phyloP scores from a whole-genome alignment of 345 rosid genomes.

The Toxicodendron radicans region DNA sequence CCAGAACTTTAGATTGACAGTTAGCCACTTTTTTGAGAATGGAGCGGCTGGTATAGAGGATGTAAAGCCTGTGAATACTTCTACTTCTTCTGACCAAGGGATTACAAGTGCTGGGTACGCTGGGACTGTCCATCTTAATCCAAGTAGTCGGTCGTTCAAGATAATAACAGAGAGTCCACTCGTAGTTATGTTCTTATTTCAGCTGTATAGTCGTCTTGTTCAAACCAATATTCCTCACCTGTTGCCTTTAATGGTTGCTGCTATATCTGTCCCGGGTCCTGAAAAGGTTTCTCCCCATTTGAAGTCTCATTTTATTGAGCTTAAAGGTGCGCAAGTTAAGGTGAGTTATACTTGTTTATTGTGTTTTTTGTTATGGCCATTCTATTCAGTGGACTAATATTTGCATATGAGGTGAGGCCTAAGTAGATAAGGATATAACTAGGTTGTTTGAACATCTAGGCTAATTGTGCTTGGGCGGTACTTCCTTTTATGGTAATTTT shows the following conservation, averaged over 20 bases:
- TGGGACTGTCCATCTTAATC: conserved; percentile 82
- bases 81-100: conserved; percentile 68
- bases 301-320: conserved; percentile 85
- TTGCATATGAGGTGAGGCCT: background rate
- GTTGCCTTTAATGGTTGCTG: conserved; percentile 95
- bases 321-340: conserved; percentile 99
- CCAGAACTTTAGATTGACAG: conserved; percentile 79
- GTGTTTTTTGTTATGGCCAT: background rate
- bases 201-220: conserved; percentile 87
- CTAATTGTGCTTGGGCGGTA: background rate
- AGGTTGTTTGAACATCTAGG: conserved; percentile 7
- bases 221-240: conserved; percentile 93
- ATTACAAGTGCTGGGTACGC: conserved; percentile 44
- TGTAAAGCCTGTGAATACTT: conserved; percentile 77
- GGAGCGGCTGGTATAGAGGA: conserved; percentile 52
- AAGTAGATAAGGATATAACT: background rate
- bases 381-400: background rate
- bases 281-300: conserved; percentile 86
- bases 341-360: conserved; percentile 40
- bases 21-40: conserved; percentile 85
- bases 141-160: conserved; percentile 92
- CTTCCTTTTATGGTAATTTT: background rate
- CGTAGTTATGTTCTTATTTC: conserved; percentile 98
- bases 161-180: conserved; percentile 97
- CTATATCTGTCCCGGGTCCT: conserved; percentile 95